Evolutionary conservation across 2,329 filamentous ascomycete species (phyloP), one percentile per base, ranked within the genome.

Genomic region (Microdochium bolleyi): DNA sequence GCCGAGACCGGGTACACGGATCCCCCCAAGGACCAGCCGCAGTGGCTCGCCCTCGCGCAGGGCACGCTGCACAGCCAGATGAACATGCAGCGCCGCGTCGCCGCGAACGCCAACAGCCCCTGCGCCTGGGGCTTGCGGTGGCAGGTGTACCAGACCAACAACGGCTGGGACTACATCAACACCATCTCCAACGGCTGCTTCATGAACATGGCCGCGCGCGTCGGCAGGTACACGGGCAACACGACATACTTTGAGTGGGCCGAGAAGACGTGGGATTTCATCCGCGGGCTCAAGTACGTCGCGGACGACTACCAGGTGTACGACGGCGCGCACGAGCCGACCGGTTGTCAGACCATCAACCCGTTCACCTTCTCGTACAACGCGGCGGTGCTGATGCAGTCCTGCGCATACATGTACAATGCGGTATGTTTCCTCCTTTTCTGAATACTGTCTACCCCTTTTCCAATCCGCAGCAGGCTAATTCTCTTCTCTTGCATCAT

Each of bases 81-180:
- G 2, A 58, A 60, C n/a, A 49, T 50, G 9, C 32, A 5, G 9
- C 57, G 61, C 24, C 84, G 80, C 72, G 76, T 85, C 56, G 69
- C 64, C 0, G 56, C 64, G 0, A 73, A 73, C 2, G 27, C 55
- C 11, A 24, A 46, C 41, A 22, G 13, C 13, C 41, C 41, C 41
- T 88, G 84, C 61, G 70, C 69, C 38, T 83, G 83, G 51, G 84
- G 82, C 8, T 62, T 88, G 56, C 76, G 78, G 56, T 88, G 84
- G 84, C 83, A 87, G 67, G 78, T 87, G 44, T 84, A 74, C 65
- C 65, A 74, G 2, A 74, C 71, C 59, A 83, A 83, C 60, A 71
- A 65, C 14, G 82, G 82, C n/a, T 72, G 70, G 49, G 60, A 70
- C 49, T 74, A 72, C 59, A 64, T 76, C 55, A 74, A 71, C 56